Base-by-base conservation (phyloP, 768 basidiomycete genomes). In the Auricularia cornea region DNA sequence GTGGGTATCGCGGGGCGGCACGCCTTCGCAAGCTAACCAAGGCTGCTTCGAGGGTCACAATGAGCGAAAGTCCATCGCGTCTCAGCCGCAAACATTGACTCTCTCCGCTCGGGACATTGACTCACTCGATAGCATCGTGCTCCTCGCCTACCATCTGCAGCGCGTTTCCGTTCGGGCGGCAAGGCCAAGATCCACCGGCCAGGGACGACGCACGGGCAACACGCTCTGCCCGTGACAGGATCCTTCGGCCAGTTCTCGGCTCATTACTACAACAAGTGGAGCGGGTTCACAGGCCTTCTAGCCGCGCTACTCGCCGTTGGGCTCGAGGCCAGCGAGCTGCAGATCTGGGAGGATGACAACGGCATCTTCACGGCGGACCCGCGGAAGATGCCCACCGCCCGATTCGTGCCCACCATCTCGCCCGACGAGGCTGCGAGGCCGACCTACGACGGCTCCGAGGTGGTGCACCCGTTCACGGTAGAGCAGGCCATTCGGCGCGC, bases 281-380 rank as follows among this genome's bases (percentile, higher is more conserved):
- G 3, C 63, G 97, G 97, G 0, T 98, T 98, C 78, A 98, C 95
- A 2, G 97, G 98, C 74, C 83, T 99, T n/a, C 87, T 94, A 62
- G 87, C 97, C 2, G 94, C 97, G 0, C 79, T 98, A 4, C 88
- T 96, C 29, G 90, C 97, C 0, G 97, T 92, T 11, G 97, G 96
- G 2, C 81, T 98, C 11, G 76, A 82, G 6, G 95, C 96, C 0
- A 81, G 89, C 2, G 97, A 99, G 74, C 81, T 98, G 33, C 97
- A 99, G 76, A 95, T 99, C 59, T 99, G 97, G 97, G 98, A 99
- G 75, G 97, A 99, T 72, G 93, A 97, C 35, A 96, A 98, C 69
- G 97, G 97, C 2, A 97, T 98, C 70, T 98, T 99, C 77, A 97
- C 96, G 6, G 97, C 97, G 20, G 97, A 98, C 73, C 97, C 97